Evolutionary conservation across 2,329 filamentous ascomycete species (phyloP).

Genomic region (Aspergillus candidus): DNA sequence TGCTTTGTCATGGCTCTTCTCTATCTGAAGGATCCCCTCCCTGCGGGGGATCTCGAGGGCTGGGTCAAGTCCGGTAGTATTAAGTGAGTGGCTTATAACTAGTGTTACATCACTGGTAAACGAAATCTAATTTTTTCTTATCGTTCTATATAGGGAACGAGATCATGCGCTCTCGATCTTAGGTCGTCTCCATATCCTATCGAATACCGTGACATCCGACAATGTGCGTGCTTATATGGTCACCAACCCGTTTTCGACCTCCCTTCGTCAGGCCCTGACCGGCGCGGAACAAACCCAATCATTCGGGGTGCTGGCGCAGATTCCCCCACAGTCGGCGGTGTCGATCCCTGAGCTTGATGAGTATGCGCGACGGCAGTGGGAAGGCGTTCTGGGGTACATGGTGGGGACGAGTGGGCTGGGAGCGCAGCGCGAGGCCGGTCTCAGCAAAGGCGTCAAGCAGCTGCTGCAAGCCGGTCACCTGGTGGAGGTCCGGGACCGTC

Average conservation of each 20-base stretch:
- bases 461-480: slow-evolving; percentile 75
- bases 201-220: slow-evolving; percentile 55
- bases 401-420: slow-evolving; percentile 54
- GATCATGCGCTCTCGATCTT: slow-evolving; percentile 79
- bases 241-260: slow-evolving; percentile 73
- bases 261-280: slow-evolving; percentile 78
- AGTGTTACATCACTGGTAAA: not conserved
- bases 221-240: slow-evolving; percentile 67
- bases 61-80: slow-evolving; percentile 71
- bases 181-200: slow-evolving; percentile 78
- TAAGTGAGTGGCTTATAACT: slow-evolving; percentile 36
- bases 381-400: slow-evolving; percentile 91
- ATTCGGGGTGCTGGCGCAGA: slow-evolving; percentile 77
- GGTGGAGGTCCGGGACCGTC: slow-evolving; percentile 56
- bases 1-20: slow-evolving; percentile 92
- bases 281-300: slow-evolving; percentile 79
- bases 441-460: slow-evolving; percentile 75
- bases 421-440: slow-evolving; percentile 44
- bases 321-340: slow-evolving; percentile 57
- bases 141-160: slow-evolving; percentile 54
- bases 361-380: slow-evolving; percentile 86
- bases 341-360: slow-evolving; percentile 70
- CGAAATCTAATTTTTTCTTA: not conserved
- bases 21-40: slow-evolving; percentile 77
- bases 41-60: slow-evolving; percentile 70